Conservation (phyloP, 305 asterid species). For the Withania somnifera region DNA sequence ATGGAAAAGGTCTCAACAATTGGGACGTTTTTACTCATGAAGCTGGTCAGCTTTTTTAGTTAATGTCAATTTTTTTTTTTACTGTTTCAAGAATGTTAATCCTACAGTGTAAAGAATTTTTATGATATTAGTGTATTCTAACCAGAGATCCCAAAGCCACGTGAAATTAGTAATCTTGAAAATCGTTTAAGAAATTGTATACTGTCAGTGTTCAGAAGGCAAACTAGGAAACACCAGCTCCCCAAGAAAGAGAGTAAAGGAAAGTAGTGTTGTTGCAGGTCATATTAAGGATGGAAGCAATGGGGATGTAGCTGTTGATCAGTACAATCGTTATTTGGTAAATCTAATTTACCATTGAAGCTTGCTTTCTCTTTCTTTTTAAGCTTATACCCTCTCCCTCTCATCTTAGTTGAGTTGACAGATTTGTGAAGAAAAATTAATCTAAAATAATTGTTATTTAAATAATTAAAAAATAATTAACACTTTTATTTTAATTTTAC, state of each 20-base stretch:
- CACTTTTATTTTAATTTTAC: too few relatives aligned
- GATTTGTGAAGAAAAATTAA: too few relatives aligned
- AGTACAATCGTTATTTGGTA: slow-evolving; percentile 54
- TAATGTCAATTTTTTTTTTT: not conserved
- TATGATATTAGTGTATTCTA: too few relatives aligned
- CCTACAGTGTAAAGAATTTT: too few relatives aligned
- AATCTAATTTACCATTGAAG: not conserved
- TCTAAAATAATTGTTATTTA: too few relatives aligned
- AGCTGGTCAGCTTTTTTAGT: slow-evolving; percentile 16
- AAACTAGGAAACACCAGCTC: too few relatives aligned
- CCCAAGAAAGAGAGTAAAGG: too few relatives aligned
- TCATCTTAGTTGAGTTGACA: too few relatives aligned
- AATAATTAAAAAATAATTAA: too few relatives aligned
- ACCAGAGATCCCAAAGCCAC: not conserved
- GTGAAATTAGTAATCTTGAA: not conserved
- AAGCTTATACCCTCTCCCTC: too few relatives aligned
- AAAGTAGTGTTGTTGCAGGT: slow-evolving; percentile 17
- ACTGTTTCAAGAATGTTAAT: too few relatives aligned
- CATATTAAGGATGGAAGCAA: slow-evolving; percentile 44
- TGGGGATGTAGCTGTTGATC: slow-evolving; percentile 58
- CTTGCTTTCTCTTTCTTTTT: not conserved
- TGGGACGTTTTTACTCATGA: slow-evolving; percentile 49
- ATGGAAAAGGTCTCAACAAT: slow-evolving; percentile 52
- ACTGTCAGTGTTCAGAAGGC: not conserved
- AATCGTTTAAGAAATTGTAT: not conserved